Evolutionary conservation across 78 protist species (phyloP).

Genomic region (Cyanophora paradoxa): DNA sequence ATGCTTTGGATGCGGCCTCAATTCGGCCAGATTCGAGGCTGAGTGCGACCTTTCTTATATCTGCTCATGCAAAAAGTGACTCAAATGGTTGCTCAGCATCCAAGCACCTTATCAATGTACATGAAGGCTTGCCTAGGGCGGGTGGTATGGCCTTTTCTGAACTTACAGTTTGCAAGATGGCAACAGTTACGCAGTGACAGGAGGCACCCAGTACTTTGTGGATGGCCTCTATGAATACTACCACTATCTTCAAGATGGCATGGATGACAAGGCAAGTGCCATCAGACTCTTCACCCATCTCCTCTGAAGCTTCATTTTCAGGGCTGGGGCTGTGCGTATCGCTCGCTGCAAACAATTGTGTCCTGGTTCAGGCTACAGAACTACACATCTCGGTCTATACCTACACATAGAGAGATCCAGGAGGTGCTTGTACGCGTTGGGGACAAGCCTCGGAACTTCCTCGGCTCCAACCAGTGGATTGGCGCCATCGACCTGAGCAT

Average conservation of each 20-base stretch:
- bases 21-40: too few species aligned
- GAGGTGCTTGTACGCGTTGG: conserved; percentile 40
- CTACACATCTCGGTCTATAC: conserved; percentile 28
- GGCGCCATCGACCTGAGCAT: conserved; percentile 64
- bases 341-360: conserved; percentile 71
- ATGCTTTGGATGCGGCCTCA: too few species aligned
- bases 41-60: too few species aligned
- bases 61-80: too few species aligned
- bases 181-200: too few species aligned
- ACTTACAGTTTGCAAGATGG: too few species aligned
- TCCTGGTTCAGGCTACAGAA: conserved; percentile 48
- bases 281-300: background rate
- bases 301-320: background rate
- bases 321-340: conserved; percentile 89
- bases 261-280: background rate
- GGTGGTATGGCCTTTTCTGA: too few species aligned
- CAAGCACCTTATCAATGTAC: too few species aligned
- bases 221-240: conserved; percentile 64
- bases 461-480: conserved; percentile 65
- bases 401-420: conserved; percentile 62
- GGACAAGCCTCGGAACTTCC: conserved; percentile 44
- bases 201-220: background rate
- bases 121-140: too few species aligned
- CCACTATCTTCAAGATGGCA: conserved; percentile 53
- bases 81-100: too few species aligned